phyloP scores from a whole-genome alignment of 83 land plant genomes.

The Diphasiastrum complanatum region DNA sequence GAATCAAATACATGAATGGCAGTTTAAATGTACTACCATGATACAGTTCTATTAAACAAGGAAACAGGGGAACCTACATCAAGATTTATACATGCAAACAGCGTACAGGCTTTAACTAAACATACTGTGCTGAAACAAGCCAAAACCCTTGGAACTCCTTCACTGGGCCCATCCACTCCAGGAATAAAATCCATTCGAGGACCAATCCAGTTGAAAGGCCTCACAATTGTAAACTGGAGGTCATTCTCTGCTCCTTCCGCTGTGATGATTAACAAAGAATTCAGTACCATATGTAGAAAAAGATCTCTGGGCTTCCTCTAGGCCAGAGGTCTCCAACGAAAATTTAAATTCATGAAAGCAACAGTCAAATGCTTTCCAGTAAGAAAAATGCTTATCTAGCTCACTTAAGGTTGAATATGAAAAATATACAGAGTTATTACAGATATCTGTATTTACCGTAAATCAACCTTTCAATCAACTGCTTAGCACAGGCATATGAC shows the following conservation, averaged over 20 bases:
- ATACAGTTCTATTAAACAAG: no score
- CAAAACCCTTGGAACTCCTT: slow-evolving; percentile 14
- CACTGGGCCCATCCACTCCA: slow-evolving; percentile 14
- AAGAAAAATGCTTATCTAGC: background rate
- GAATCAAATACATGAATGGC: no score
- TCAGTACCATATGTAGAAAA: no score
- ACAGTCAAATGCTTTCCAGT: no score
- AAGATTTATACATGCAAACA: no score
- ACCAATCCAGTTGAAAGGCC: slow-evolving; percentile 17
- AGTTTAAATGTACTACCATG: no score
- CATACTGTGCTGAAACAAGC: slow-evolving; percentile 20
- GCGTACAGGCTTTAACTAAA: no score
- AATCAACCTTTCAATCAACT: slow-evolving; percentile 8
- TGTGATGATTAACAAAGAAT: no score
- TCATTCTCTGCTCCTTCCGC: slow-evolving; percentile 12
- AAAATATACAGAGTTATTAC: background rate
- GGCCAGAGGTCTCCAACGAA: no score
- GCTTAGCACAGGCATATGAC: slow-evolving; percentile 17
- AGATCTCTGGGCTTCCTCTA: no score
- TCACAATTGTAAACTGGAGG: slow-evolving; percentile 12
- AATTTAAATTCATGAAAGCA: no score
- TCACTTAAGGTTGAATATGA: background rate
- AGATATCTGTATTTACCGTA: slow-evolving; percentile 7
- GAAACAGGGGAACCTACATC: no score
- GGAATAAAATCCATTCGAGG: slow-evolving; percentile 18